Evolutionary conservation across 2,329 filamentous ascomycete species (phyloP), one percentile per base, ranked within the genome.

Genomic region (Byssochlamys sp.): DNA sequence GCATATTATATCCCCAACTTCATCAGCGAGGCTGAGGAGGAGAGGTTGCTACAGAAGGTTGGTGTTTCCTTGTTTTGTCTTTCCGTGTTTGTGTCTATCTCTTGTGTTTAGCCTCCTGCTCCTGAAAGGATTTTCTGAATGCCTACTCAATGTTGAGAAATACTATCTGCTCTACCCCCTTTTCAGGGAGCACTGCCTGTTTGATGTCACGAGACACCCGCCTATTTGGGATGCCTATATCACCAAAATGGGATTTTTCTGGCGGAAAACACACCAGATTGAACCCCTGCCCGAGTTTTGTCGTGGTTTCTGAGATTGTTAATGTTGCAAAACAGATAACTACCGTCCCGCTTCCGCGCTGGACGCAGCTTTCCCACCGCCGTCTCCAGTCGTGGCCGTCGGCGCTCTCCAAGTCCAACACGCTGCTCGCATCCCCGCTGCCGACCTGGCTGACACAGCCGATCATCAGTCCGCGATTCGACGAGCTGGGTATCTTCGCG

Each of bases 381-480:
- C 87, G 92, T 49, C 83, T 99, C 0, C 91, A 97, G 78, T 90
- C 90, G 0, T 90, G 91, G 81, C 94, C 92, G 1, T 94, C 89
- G 2, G 84, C 90, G 57, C 83, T 97, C 9, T 87, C 90, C 35
- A 83, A 85, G 56, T 82, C 73, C 25, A 84, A 96, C 71, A 87
- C 84, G 14, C 82, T 99, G 1, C 79, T 97, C 26, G 84, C 86
- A 55, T 80, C 86, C 2, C 71, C 75, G 4, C 78, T 97, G 5
- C 91, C 92, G 12, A 54, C 75, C 4, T 97, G 90, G 85, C 84
- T 97, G 4, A 74, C 80, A 35, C 76, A 81, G 0, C 90, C 90
- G 2, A 77, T 95, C 52, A 74, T 94, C 54, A 58, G 59, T 50
- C 73, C 82, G 2, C 86, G 82, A 35, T 75, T 81, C 51, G 61